phyloP scores from a whole-genome alignment of 106 monocot genomes.

The Vanilla planifolia region DNA sequence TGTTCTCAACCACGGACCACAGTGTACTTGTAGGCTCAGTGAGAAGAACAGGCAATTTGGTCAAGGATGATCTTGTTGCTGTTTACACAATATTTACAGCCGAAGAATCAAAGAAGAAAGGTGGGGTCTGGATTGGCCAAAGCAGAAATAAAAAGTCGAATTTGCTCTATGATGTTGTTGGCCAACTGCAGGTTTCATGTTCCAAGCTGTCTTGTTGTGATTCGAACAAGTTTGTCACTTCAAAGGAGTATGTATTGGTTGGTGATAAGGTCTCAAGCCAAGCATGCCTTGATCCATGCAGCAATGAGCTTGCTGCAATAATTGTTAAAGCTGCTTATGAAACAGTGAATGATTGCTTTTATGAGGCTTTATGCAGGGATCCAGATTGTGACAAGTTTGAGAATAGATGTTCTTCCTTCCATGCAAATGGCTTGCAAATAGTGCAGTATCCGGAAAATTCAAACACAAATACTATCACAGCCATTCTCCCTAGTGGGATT shows the following conservation, averaged over 20 bases:
- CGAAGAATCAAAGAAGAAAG: slow-evolving; percentile 53
- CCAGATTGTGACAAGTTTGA: neutral
- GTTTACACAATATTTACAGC: slow-evolving; percentile 51
- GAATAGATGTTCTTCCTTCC: neutral
- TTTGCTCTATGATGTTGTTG: slow-evolving; percentile 49
- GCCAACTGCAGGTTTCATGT: slow-evolving; percentile 47
- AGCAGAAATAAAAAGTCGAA: slow-evolving; percentile 42
- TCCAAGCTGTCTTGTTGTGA: neutral
- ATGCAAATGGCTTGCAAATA: neutral
- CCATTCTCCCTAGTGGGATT: slow-evolving; percentile 39
- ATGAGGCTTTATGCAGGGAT: neutral
- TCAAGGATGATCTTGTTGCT: slow-evolving; percentile 23
- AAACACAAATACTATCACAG: neutral
- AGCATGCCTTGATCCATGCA: neutral
- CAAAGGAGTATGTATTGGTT: slow-evolving; percentile 35
- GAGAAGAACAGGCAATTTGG: slow-evolving; percentile 21
- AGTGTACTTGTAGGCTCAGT: slow-evolving; percentile 72
- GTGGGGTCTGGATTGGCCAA: slow-evolving; percentile 42
- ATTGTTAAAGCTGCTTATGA: slow-evolving; percentile 16
- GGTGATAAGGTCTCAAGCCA: slow-evolving; percentile 22
- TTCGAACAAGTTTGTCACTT: neutral
- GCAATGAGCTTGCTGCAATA: slow-evolving; percentile 36
- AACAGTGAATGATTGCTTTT: neutral
- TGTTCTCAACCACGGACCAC: slow-evolving; percentile 53
- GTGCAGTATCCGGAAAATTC: neutral